Evolutionary conservation across 441 rosid species (phyloP), one percentile per base, ranked within the genome.

Genomic region (Erysimum cheiri): DNA sequence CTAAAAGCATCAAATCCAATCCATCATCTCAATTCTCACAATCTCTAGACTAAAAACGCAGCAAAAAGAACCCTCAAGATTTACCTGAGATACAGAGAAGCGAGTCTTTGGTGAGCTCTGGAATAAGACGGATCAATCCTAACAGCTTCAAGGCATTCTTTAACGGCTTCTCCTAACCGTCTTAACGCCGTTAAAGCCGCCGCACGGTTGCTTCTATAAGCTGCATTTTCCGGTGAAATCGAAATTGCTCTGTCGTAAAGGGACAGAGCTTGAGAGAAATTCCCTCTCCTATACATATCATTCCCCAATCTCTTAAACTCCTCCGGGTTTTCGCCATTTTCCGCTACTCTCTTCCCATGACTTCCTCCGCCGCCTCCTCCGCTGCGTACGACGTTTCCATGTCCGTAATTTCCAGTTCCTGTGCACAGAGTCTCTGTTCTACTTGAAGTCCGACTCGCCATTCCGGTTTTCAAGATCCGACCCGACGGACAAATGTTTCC

Each of bases 401-500:
- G 93, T 3, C 91, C 93, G 69, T 88, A 88, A 56, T 86, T 81
- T 2, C 91, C 91, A 5, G 81, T 79, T 7, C 93, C 87, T 10
- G 79, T 77, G 19, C 82, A 83, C 39, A 88, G 71, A 57, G 81
- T 79, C 56, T 84, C 85, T 7, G 85, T 62, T 44, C 80, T 75
- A 67, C 28, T 73, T 4, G 81, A 56, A 31, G 52, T 65, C 39
- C 86, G 82, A 69, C 43, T 46, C 15, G 77, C 75, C 77, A 84
- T 78, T 39, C 80, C 83, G 56, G 83, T 74, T 72, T 84, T 88
- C 36, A 75, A 80, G 83, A 88, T 86, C 78, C 86, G 82, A n/a
- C 93, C 93, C 19, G 93, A 84, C 3, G 89, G 93, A 39, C 87
- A 88, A 43, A 88, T 88, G 78, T 88, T 88, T 26, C 93, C 93